phyloP scores from a whole-genome alignment of 192 early-diverging fungal species.

The Pilobolus umbonatus region DNA sequence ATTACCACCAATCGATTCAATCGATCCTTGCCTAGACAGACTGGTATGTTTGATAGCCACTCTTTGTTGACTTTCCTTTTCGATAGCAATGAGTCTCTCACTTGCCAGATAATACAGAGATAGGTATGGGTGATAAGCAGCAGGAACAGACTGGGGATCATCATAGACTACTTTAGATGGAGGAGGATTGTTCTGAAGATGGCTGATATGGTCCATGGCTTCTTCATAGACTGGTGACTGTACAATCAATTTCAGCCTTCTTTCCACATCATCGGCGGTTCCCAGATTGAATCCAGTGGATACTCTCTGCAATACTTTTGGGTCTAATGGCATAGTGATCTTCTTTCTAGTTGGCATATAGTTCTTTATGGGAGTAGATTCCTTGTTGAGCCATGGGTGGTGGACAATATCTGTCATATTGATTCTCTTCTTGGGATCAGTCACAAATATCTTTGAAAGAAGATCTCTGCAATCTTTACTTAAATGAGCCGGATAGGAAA shows the following conservation, averaged over 20 bases:
- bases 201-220: conserved; percentile 8
- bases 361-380: conserved; percentile 54
- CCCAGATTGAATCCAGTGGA: conserved; percentile 71
- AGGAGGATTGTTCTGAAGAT: neutral
- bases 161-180: conserved; percentile 18
- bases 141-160: conserved; percentile 33
- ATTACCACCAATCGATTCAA: conserved; percentile 17
- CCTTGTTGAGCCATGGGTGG: conserved; percentile 77
- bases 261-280: conserved; percentile 51
- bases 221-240: conserved; percentile 46
- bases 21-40: conserved; percentile 18
- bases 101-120: conserved; percentile 81
- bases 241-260: conserved; percentile 45
- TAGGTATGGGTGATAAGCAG: conserved; percentile 59
- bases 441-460: conserved; percentile 64
- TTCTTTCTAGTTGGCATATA: conserved; percentile 58
- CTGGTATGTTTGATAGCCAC: neutral
- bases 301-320: conserved; percentile 60
- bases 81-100: conserved; percentile 41
- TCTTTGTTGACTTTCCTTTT: neutral
- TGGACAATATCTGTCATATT: conserved; percentile 63
- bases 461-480: conserved; percentile 56
- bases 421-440: conserved; percentile 64
- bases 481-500: conserved; percentile 70
- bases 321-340: conserved; percentile 52